Evolutionary conservation across 1,284 basidiomycete genomes (phyloP), one percentile per base, ranked within the genome.

Genomic region (Trichosporon inkin): DNA sequence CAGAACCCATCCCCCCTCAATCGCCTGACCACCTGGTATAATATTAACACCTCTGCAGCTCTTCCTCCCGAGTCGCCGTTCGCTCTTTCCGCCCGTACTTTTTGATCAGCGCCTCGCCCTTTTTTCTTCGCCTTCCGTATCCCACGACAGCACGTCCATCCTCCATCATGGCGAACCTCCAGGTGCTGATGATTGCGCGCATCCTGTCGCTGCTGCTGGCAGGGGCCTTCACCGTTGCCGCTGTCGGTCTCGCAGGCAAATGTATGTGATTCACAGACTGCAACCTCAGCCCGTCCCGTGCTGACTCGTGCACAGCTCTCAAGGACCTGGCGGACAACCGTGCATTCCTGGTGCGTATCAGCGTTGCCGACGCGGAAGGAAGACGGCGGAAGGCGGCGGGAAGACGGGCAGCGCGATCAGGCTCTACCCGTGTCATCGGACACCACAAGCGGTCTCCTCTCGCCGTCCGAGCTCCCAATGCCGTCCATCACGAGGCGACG

Each of bases 181-280:
- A 47, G 41, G n/a, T 16, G 14, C 16, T 47, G 41, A 47, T 47
- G 41, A 24, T 24, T n/a, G 7, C n/a, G 20, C 41, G 41, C 13
- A 47, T 62, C 47, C 41, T 41, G 16, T 52, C 49, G 19, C 52
- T 64, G 44, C 40, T 64, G 37, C 11, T 41, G 22, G 35, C 58
- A 35, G 49, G 36, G 17, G 60, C 41, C 35, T 41, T 62, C 47
- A 57, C 63, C 52, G 52, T 55, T 36, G 55, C 53, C 24, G 44
- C 53, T n/a, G 51, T 59, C 17, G 60, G 52, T n/a, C 55, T 60
- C 17, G 20, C 57, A 7, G 63, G 55, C 20, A 55, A 49, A 36
- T 38, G 62, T 64, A 35, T 55, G 62, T 61, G 11, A 14, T 38
- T 13, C 34, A 37, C 14, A 13, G 36, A 4, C 2, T 36, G 36